Evolutionary conservation across 169 alveolate species (phyloP).

Genomic region (Plasmodium reichenowi): DNA sequence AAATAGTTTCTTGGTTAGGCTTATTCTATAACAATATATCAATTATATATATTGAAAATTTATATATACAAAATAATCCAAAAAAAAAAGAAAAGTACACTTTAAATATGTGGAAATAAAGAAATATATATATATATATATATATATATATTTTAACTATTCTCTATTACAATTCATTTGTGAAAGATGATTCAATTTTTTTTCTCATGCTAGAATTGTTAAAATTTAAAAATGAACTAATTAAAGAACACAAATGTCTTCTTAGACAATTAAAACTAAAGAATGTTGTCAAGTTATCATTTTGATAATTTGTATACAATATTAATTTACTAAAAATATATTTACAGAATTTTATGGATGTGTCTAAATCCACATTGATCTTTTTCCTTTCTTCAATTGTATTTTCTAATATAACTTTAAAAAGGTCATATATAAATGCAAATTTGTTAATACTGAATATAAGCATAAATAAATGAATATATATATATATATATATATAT

Average conservation of each 20-base stretch:
- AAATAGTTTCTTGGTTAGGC: slow-evolving; percentile 43
- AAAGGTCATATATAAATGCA: background rate
- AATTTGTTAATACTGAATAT: background rate
- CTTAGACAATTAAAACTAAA: slow-evolving; percentile 65
- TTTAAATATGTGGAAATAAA: background rate
- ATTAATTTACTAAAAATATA: slow-evolving; percentile 63
- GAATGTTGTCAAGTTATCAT: slow-evolving; percentile 22
- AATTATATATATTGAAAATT: background rate
- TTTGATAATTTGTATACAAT: slow-evolving; percentile 52
- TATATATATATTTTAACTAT: background rate
- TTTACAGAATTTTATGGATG: slow-evolving; percentile 73
- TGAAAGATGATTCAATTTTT: slow-evolving; percentile 60
- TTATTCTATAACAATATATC: background rate
- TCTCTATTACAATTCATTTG: slow-evolving; percentile 43
- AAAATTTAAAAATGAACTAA: slow-evolving; percentile 70
- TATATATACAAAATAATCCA: background rate
- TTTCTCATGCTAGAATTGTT: slow-evolving; percentile 32
- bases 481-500: background rate
- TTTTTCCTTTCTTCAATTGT: slow-evolving; percentile 67
- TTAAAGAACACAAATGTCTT: slow-evolving; percentile 68
- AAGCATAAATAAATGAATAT: background rate
- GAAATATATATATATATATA: background rate
- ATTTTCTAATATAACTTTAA: slow-evolving; percentile 59
- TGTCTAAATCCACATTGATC: slow-evolving; percentile 55
- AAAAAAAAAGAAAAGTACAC: background rate